Evolutionary conservation across 345 rosid species (phyloP), one percentile per base, ranked within the genome.

Genomic region (Eucalyptus marginata): DNA sequence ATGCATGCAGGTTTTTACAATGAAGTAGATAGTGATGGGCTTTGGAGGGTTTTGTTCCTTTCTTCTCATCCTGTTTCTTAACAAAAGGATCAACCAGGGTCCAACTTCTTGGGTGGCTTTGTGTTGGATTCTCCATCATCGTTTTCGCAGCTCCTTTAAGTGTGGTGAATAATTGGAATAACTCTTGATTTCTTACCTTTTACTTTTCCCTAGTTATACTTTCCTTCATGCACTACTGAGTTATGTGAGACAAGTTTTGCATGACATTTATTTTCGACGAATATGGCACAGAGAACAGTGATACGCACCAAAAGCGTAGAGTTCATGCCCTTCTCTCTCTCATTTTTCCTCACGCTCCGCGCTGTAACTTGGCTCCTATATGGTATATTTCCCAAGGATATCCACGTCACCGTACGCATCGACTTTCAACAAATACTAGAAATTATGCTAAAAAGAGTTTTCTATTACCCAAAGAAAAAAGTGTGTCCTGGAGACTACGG

Each of bases 1-100:
- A 18, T 71, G 14, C 79, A 27, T 89, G 92, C 94, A 95, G 98
- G 90, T 91, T 44, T 91, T 94, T 36, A 93, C 99, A 33, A 71
- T 94, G 91, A 94, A 90, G 87, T 88, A 94, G 33, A 89, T 98
- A 89, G n/a, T 90, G 2, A 90, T 97, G 94, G 94, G 95, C 94
- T 87, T 95, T 85, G 97, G 91, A 12, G 59, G 92, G 83, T 96
- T 95, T 93, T 92, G 93, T 71, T 81, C 91, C 20, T 89, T 96
- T 29, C 86, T 96, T 31, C 56, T 94, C 83, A 49, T 91, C 95
- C 15, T 93, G 92, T 49, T 96, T 92, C 54, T 86, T 93, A 22
- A n/a, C 27, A 43, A 88, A 84, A 15, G 88, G 86, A 20, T 29
- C 87, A 24, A 81, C 92, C 92, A 92, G 92, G 83, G 90, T n/a